Percentiles rank a stretch among this genome's conserved stretches.
phyloP scores from a whole-genome alignment of 78 protist species.

The Emiliania huxleyi region DNA sequence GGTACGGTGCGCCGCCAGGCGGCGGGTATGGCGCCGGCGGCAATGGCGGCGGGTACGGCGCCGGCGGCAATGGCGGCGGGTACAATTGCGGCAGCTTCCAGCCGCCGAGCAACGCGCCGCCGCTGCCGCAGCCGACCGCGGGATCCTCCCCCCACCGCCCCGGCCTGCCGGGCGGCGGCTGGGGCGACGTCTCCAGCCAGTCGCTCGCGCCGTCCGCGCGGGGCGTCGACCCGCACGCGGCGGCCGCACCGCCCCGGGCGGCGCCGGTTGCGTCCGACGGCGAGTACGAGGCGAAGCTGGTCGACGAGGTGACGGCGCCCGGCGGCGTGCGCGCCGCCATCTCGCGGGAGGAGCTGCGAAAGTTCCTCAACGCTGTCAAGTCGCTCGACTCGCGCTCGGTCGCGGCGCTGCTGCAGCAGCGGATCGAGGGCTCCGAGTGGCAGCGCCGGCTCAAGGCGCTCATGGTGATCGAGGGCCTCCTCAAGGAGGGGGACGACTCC shows the following conservation, averaged over 20 bases:
- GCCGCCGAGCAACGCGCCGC: background rate
- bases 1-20: background rate
- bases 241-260: background rate
- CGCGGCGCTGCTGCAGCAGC: background rate
- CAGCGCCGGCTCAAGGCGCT: slow-evolving; percentile 27
- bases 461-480: background rate
- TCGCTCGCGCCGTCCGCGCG: background rate
- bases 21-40: background rate
- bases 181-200: background rate
- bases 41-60: background rate
- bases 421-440: background rate
- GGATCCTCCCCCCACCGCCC: background rate
- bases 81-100: background rate
- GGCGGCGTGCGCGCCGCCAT: slow-evolving; percentile 10
- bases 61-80: background rate
- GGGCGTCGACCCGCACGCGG: too few species aligned
- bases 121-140: background rate
- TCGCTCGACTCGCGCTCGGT: background rate
- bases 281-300: background rate
- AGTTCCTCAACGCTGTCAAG: background rate
- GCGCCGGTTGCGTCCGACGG: too few species aligned
- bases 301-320: slow-evolving; percentile 10
- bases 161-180: background rate
- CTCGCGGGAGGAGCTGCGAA: background rate
- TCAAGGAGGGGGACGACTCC: background rate